Conservation (phyloP, 495 filamentous ascomycete species). For the Talaromyces liani region DNA sequence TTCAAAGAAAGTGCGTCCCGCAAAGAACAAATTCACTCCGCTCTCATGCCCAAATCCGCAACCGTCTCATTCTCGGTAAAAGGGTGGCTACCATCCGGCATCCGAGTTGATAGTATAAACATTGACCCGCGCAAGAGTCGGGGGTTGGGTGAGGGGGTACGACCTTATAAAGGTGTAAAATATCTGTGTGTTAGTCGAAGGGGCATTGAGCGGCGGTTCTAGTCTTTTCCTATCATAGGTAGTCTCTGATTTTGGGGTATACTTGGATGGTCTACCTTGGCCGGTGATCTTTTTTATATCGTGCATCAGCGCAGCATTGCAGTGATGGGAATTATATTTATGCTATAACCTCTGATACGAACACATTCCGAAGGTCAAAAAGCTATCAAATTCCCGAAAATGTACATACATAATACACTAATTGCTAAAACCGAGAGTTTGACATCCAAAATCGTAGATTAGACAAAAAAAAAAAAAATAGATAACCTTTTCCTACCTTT, state of each 20-base stretch:
- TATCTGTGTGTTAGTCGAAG: constrained; percentile 84
- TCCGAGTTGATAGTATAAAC: constrained; percentile 82
- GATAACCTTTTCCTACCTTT: not conserved
- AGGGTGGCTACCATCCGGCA: constrained; percentile 91
- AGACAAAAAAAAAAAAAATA: not conserved
- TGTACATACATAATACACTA: constrained; percentile 4
- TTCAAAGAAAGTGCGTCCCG: constrained; percentile 15
- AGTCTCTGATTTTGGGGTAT: not conserved
- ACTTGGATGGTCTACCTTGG: not conserved
- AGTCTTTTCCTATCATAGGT: constrained; percentile 3
- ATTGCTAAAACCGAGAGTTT: not conserved
- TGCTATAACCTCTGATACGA: not conserved
- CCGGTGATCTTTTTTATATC: not conserved
- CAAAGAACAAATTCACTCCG: constrained; percentile 62
- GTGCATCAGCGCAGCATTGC: not conserved
- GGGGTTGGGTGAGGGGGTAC: constrained; percentile 78
- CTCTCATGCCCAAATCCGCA: constrained; percentile 85
- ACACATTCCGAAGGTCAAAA: not conserved
- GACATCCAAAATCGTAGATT: not conserved
- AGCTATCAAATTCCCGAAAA: not conserved
- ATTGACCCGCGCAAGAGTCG: constrained; percentile 80
- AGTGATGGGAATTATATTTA: not conserved
- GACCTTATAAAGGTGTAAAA: constrained; percentile 97
- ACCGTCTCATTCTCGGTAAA: constrained; percentile 84
- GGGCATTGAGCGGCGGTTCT: constrained; percentile 63